Base-by-base conservation (phyloP, 2,329 filamentous ascomycete species). In the Talaromyces sp. region DNA sequence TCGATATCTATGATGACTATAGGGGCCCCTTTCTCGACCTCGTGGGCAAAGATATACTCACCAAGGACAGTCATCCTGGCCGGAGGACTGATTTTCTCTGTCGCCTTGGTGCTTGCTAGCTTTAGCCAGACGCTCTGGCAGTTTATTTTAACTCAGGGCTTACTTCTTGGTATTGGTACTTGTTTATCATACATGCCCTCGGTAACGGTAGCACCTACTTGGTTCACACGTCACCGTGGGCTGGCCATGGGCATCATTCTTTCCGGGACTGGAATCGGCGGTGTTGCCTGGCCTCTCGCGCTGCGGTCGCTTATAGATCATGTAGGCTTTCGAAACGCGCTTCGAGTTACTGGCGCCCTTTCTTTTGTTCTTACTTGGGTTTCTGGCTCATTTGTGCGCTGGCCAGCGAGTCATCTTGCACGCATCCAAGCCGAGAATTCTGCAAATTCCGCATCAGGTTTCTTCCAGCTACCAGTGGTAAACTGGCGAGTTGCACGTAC, bases 191-290 rank as follows among this genome's bases (percentile, higher is more conserved):
- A 75, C 62, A 72, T 78, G 56, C 71, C 75, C 0, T 68, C 75
- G 3, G 68, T 77, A 16, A 76, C 73, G 0, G 67, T 78, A 2
- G 71, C 74, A 1, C 76, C 76, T 2, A 72, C 71, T 10, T 78
- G 75, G 71, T 78, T 77, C 58, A 66, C 70, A 14, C 64, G 64
- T 3, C 69, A 70, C 28, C 68, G 75, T 2, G 75, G 73, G 2
- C 65, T 76, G 2, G 75, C 73, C 0, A 78, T 78, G 73, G 76
- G 76, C 0, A 72, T 77, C 9, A 71, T 78, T 23, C 67, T 74
- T 4, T 68, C 73, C 1, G 75, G 76, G 4, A 75, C 75, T 0
- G 76, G 76, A 0, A 62, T 78, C 0, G 76, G 76, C 0, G 76
- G 76, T n/a, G 66, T 78, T 3, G 71, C 72, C 0, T 75, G 71